Conservation (phyloP, 2,329 filamentous ascomycete species). For the Exophiala aquamarina region DNA sequence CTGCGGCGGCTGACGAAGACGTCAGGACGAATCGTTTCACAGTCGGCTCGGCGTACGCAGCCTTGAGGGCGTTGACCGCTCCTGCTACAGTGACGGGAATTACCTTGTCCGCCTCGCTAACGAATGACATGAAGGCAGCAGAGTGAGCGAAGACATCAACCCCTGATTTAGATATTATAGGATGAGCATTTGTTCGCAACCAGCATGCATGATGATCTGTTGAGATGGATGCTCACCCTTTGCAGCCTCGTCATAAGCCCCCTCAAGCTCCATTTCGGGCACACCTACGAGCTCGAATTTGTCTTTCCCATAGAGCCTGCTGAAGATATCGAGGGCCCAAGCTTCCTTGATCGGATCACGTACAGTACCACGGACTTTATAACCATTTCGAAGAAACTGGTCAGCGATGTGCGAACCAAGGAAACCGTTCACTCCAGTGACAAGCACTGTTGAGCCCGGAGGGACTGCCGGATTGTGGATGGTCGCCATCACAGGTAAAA, state of each 20-base stretch:
- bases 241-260: constrained; percentile 30
- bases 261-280: constrained; percentile 32
- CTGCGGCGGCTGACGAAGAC: neutral
- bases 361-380: constrained; percentile 46
- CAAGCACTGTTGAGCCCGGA: constrained; percentile 25
- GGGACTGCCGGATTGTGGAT: too few species aligned
- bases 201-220: too few species aligned
- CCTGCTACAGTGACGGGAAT: constrained; percentile 30
- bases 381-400: constrained; percentile 39
- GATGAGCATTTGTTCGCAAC: too few species aligned
- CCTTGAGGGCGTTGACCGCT: neutral
- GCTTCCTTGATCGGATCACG: constrained; percentile 33
- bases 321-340: constrained; percentile 25
- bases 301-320: constrained; percentile 33
- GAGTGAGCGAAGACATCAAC: constrained; percentile 38
- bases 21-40: constrained; percentile 31
- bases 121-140: constrained; percentile 30
- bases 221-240: neutral
- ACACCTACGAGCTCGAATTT: constrained; percentile 37
- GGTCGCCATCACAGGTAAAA: too few species aligned
- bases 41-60: constrained; percentile 13
- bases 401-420: constrained; percentile 36
- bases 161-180: too few species aligned
- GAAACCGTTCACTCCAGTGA: constrained; percentile 42
- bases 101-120: constrained; percentile 39